These are phyloP conservation scores for Skeletonema grethae DNA, from an alignment of 108 stramenopile species.

Conservation along the genomic window DNA sequence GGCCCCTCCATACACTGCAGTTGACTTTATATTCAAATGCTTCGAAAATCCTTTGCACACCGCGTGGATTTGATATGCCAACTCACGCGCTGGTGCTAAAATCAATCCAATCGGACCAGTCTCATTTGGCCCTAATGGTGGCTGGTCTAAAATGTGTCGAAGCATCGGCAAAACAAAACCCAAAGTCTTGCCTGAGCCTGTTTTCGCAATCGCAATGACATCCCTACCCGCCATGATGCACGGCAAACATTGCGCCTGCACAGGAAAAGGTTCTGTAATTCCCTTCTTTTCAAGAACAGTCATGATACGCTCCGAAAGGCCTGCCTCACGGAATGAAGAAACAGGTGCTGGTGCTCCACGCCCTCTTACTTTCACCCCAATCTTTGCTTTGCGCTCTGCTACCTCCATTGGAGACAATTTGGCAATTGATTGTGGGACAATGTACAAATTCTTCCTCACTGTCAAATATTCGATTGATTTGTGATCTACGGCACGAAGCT, in stretches of 20 bases:
- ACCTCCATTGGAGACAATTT: constrained; percentile 70
- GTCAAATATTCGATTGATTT: constrained; percentile 85
- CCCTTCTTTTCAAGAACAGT: constrained; percentile 64
- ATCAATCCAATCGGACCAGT: constrained; percentile 96
- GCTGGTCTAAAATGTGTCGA: constrained; percentile 95
- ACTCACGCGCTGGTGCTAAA: constrained; percentile 96
- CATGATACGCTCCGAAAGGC: constrained; percentile 88
- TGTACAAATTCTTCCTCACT: constrained; percentile 94
- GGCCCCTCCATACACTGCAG: constrained; percentile 98
- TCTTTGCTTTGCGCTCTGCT: constrained; percentile 65
- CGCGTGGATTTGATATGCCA: constrained; percentile 95
- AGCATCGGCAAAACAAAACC: constrained; percentile 96
- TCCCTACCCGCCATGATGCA: constrained; percentile 98
- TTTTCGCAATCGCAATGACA: constrained; percentile 99
- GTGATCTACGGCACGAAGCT: constrained; percentile 95
- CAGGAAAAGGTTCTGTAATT: constrained; percentile 89
- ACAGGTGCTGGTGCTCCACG: constrained; percentile 93
- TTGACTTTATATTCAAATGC: constrained; percentile 81
- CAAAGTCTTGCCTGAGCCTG: constrained; percentile 97
- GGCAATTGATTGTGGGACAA: constrained; percentile 86
- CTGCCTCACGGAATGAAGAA: constrained; percentile 90
- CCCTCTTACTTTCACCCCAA: constrained; percentile 91
- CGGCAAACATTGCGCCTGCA: constrained; percentile 97
- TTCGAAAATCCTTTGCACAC: constrained; percentile 85
- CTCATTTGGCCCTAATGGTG: constrained; percentile 84